Evolutionary conservation across 2,329 filamentous ascomycete species (phyloP).

Genomic region (Sphaerostilbella broomeana): DNA sequence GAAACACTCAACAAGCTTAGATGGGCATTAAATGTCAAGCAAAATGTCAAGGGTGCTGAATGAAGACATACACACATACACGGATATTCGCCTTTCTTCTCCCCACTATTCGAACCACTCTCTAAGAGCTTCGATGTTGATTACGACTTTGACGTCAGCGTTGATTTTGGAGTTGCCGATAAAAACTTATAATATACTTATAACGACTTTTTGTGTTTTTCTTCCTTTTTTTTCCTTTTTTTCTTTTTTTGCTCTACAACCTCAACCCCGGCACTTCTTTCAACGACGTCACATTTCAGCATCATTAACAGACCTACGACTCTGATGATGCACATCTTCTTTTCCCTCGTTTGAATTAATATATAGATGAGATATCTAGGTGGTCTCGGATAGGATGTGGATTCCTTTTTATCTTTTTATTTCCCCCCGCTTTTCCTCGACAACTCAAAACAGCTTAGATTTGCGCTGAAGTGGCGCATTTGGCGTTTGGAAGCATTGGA

Average conservation of each 20-base stretch:
- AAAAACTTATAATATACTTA: too few species aligned
- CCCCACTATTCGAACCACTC: too few species aligned
- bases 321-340: neutral
- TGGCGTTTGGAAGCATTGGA: neutral
- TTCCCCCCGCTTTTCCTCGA: slow-evolving; percentile 5
- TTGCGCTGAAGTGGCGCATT: too few species aligned
- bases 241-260: neutral
- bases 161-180: too few species aligned
- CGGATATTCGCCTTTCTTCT: neutral
- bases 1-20: slow-evolving; percentile 60
- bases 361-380: slow-evolving; percentile 9
- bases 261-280: neutral
- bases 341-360: slow-evolving; percentile 7
- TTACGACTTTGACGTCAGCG: too few species aligned
- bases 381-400: slow-evolving; percentile 11
- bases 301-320: too few species aligned
- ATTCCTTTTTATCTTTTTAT: slow-evolving; percentile 1
- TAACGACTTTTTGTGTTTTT: too few species aligned
- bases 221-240: too few species aligned
- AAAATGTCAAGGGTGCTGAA: slow-evolving; percentile 50
- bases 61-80: slow-evolving; percentile 24
- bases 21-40: slow-evolving; percentile 66
- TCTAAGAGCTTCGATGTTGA: too few species aligned
- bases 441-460: too few species aligned
- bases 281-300: neutral